Evolutionary conservation across 1,284 basidiomycete genomes (phyloP).

Genomic region (Fomitiporia mediterranea): DNA sequence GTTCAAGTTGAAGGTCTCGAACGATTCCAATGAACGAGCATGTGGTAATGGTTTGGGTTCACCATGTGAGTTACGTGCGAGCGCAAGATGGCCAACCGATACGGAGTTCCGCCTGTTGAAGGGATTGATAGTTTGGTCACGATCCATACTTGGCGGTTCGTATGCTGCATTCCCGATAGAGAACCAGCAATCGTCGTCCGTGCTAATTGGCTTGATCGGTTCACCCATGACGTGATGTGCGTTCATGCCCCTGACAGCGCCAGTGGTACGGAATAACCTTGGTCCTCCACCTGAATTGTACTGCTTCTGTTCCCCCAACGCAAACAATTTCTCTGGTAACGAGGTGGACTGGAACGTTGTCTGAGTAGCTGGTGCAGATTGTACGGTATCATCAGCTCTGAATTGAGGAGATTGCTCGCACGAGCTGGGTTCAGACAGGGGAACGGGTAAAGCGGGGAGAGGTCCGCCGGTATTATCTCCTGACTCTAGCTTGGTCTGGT

Average conservation of each 20-base stretch:
- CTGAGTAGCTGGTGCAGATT: slow-evolving; percentile 7
- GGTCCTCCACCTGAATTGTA: neutral
- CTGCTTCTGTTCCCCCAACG: slow-evolving; percentile 1
- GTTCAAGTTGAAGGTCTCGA: neutral
- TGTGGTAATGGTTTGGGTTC: neutral
- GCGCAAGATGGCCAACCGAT: slow-evolving; percentile 6
- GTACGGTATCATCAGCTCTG: neutral
- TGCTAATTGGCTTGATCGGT: slow-evolving; percentile 5
- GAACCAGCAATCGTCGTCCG: slow-evolving; percentile 15
- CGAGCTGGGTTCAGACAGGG: neutral
- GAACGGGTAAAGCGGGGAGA: neutral
- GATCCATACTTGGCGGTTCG: neutral
- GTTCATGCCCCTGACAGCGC: neutral
- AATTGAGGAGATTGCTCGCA: neutral
- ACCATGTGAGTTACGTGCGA: neutral
- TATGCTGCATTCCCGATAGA: neutral
- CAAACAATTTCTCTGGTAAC: neutral
- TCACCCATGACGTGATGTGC: slow-evolving; percentile 8
- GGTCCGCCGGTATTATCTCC: slow-evolving; percentile 1
- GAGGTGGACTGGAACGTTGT: slow-evolving; percentile 5
- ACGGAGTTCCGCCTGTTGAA: neutral
- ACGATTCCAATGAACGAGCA: neutral
- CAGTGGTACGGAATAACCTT: neutral
- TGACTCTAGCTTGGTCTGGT: slow-evolving; percentile 3
- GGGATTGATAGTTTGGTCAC: neutral